These are phyloP conservation scores for Penicillium turbatum DNA, from an alignment of 495 filamentous ascomycete genomes.

Conservation along the genomic window DNA sequence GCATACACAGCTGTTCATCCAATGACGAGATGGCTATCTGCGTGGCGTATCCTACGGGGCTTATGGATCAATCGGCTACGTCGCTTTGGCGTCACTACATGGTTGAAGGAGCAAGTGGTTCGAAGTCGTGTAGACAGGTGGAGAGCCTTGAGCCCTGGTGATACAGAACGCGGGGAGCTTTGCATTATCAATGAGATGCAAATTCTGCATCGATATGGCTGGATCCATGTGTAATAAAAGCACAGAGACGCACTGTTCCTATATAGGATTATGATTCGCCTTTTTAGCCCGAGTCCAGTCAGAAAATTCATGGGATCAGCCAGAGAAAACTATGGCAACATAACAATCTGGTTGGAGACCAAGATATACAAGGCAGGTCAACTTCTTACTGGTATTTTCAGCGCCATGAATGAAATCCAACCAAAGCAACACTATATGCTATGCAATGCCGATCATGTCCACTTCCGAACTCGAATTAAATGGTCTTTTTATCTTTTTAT, in stretches of 20 bases:
- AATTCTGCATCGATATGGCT: conserved; percentile 67
- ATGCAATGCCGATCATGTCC: too few species aligned
- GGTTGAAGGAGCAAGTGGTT: conserved; percentile 37
- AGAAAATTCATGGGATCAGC: too few species aligned
- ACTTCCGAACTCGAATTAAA: too few species aligned
- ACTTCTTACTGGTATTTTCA: too few species aligned
- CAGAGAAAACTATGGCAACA: too few species aligned
- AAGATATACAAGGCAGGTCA: too few species aligned
- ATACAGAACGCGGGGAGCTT: conserved; percentile 52
- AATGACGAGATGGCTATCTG: conserved; percentile 36
- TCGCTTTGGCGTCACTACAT: conserved; percentile 43
- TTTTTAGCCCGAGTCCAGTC: neutral
- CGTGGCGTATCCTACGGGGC: conserved; percentile 32
- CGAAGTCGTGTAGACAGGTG: conserved; percentile 39
- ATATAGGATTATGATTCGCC: neutral
- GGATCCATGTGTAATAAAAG: conserved; percentile 60
- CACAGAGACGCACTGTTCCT: neutral
- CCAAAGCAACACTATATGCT: too few species aligned
- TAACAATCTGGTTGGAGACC: too few species aligned
- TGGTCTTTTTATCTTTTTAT: neutral
- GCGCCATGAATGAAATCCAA: too few species aligned
- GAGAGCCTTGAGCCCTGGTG: conserved; percentile 31
- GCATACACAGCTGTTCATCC: conserved; percentile 55
- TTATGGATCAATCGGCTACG: conserved; percentile 57
- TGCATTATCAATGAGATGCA: conserved; percentile 87